These are phyloP conservation scores for Ceratocystis destructans DNA, from an alignment of 2,329 filamentous ascomycete species.

Conservation along the genomic window DNA sequence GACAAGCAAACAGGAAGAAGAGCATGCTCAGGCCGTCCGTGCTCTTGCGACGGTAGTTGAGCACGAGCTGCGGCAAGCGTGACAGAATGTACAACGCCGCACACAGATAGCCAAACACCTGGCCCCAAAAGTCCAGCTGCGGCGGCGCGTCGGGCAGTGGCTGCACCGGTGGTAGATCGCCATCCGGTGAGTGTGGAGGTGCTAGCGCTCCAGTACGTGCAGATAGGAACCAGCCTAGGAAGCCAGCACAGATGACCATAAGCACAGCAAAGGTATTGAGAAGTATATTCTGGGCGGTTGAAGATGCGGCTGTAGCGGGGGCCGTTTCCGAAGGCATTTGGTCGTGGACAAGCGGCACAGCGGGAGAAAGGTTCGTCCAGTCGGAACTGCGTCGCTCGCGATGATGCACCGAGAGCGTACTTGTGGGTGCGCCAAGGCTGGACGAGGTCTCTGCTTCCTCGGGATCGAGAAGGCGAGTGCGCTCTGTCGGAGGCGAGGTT, in stretches of 20 bases:
- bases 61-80: slow-evolving; percentile 73
- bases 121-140: slow-evolving; percentile 62
- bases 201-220: slow-evolving; percentile 25
- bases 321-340: slow-evolving; percentile 27
- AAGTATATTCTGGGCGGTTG: slow-evolving; percentile 43
- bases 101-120: slow-evolving; percentile 88
- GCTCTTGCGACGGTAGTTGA: slow-evolving; percentile 85
- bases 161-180: slow-evolving; percentile 28
- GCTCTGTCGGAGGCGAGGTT: slow-evolving; percentile 32
- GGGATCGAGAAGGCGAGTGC: slow-evolving; percentile 36
- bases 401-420: slow-evolving; percentile 24
- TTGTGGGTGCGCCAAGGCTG: slow-evolving; percentile 21
- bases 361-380: slow-evolving; percentile 61
- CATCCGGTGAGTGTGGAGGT: slow-evolving; percentile 7
- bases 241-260: slow-evolving; percentile 70
- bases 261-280: slow-evolving; percentile 66
- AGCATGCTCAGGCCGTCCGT: slow-evolving; percentile 88
- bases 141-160: slow-evolving; percentile 26
- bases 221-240: slow-evolving; percentile 74
- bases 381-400: slow-evolving; percentile 38
- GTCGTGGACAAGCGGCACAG: slow-evolving; percentile 55
- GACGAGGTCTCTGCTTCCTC: neutral
- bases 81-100: slow-evolving; percentile 79
- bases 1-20: slow-evolving; percentile 92
- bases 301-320: slow-evolving; percentile 20